Percentiles rank a stretch among this genome's conserved stretches.
phyloP scores from a whole-genome alignment of 139 green algal genomes.

The Choricystis sp. region DNA sequence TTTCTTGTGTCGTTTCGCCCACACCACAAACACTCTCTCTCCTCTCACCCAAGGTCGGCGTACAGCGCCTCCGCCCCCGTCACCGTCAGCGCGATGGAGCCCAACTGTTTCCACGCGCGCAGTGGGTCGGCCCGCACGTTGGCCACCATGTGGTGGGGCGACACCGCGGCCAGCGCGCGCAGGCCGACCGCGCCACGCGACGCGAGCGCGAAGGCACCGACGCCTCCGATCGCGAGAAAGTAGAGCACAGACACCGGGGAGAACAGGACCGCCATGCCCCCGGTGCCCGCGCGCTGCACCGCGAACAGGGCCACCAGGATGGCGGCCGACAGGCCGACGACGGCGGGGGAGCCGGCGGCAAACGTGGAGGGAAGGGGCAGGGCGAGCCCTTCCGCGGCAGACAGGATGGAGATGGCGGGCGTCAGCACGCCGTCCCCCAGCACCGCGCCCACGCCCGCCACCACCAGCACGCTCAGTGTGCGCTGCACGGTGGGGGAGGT shows the following conservation, averaged over 20 bases:
- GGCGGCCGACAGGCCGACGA: conserved; percentile 9
- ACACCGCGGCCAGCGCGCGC: conserved; percentile 2
- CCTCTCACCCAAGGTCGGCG: conserved; percentile 47
- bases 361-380: too few relatives aligned
- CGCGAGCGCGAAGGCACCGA: conserved; percentile 41
- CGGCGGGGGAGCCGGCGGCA: background rate
- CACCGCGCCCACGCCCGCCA: conserved; percentile 16
- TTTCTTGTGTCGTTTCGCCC: background rate
- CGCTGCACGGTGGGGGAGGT: background rate
- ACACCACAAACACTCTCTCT: background rate
- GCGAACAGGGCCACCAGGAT: conserved; percentile 33
- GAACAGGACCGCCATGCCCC: conserved; percentile 22
- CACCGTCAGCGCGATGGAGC: conserved; percentile 34
- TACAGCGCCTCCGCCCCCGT: conserved; percentile 55
- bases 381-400: background rate
- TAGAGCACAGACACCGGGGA: conserved; percentile 35
- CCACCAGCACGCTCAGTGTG: conserved; percentile 8
- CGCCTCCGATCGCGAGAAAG: conserved; percentile 8
- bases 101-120: conserved; percentile 25
- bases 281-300: conserved; percentile 32
- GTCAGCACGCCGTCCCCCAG: conserved; percentile 25
- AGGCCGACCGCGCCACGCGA: background rate
- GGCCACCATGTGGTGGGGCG: conserved; percentile 12
- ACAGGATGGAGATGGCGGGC: conserved; percentile 10
- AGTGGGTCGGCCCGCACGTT: conserved; percentile 11